Evolutionary conservation across 169 alveolate genomes (phyloP), one percentile per base, ranked within the genome.

Genomic region (Plasmodium berghei): DNA sequence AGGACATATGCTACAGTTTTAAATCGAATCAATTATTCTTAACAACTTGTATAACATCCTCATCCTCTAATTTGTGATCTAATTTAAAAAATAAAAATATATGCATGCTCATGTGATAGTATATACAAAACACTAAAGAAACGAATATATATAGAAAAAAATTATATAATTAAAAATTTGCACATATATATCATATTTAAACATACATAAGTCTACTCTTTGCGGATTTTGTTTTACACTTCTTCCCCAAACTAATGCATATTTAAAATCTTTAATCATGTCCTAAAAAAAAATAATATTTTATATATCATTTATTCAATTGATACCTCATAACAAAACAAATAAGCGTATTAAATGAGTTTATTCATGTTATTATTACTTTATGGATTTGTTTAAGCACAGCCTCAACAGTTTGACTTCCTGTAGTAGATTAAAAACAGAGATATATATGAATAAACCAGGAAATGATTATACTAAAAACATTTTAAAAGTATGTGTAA

Each of bases 231-330:
- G 99, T 92, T 98, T 98, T 16, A 97, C 99, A 62, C 99, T 95
- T 72, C 94, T 93, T 18, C 99, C 99, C 99, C 99, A 98, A 28
- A 98, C 99, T 62, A 97, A 91, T n/a, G 99, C 99, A 61, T 95
- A 97, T 92, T 97, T 97, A 91, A 95, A 92, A 62, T 96, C 97
- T 34, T 93, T 95, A 67, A 94, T 93, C 85, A 96, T 62, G 64
- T 94, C 95, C 88, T 75, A 61, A n/a, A 63, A 24, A 20, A 55
- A 63, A 75, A 45, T 18, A 1, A 72, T 66, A 73, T 87, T 46
- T 92, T 55, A 48, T 64, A 64, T 34, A 34, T 40, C 59, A 69
- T 16, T 9, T 73, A 59, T 73, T 45, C 40, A 26, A 9, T 40
- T 56, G 58, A 48, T 14, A 34, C 22, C 14, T 10, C 2, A 28